Percentiles rank a stretch among this genome's conserved stretches.
phyloP scores from a whole-genome alignment of 768 basidiomycete genomes.

The Rhodotorula paludigena region DNA sequence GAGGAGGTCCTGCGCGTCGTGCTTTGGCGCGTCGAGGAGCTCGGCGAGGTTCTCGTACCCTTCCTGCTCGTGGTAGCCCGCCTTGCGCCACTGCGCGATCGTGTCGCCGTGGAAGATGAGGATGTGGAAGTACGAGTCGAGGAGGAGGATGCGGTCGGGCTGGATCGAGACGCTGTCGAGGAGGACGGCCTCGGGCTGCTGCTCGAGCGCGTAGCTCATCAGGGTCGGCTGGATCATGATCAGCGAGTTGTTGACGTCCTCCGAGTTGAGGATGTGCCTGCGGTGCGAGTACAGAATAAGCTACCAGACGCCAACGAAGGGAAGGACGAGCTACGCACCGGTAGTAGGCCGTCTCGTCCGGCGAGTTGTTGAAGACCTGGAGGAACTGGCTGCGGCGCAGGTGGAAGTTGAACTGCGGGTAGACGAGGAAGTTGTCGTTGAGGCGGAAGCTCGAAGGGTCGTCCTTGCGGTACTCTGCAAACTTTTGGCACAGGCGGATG shows the following conservation, averaged over 20 bases:
- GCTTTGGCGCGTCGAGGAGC: conserved; percentile 74
- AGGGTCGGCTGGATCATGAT: conserved; percentile 99
- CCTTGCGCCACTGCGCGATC: conserved; percentile 94
- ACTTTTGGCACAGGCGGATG: conserved; percentile 96
- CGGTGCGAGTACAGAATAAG: neutral
- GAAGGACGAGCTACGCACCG: conserved; percentile 50
- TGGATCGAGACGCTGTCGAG: conserved; percentile 97
- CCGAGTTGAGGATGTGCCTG: conserved; percentile 90
- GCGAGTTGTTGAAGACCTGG: conserved; percentile 99
- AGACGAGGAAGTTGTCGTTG: conserved; percentile 93
- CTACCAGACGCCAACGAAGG: neutral
- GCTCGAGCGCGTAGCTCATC: conserved; percentile 96
- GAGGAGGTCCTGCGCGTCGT: conserved; percentile 89
- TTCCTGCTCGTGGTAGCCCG: conserved; percentile 96
- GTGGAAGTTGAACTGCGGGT: conserved; percentile 99
- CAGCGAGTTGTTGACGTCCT: conserved; percentile 97
- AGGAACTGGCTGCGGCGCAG: conserved; percentile 92
- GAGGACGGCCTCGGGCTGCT: conserved; percentile 83
- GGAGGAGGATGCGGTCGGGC: conserved; percentile 87
- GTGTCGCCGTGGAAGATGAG: conserved; percentile 99
- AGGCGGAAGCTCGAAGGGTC: conserved; percentile 90
- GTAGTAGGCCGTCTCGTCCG: conserved; percentile 98
- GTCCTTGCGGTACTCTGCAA: conserved; percentile 97
- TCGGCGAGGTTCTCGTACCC: conserved; percentile 99
- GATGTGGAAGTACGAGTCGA: conserved; percentile 99